Percentiles rank a stretch among this genome's conserved stretches.
Conservation (phyloP, 768 basidiomycete species). For the Aureoboletus auriporus region DNA sequence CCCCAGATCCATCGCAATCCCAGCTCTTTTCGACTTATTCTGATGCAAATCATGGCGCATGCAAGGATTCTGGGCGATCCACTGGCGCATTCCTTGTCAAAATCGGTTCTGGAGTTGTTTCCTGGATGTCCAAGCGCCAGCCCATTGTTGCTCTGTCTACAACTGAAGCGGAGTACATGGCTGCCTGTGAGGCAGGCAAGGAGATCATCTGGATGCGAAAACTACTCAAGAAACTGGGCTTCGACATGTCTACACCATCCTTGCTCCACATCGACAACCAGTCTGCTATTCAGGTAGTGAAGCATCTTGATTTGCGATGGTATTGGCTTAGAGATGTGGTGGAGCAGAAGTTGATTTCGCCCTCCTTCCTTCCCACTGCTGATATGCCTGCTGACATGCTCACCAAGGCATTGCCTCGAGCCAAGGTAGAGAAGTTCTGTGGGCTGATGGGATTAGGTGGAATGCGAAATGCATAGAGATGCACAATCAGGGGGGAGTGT, state of each 20-base stretch:
- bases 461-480: too few relatives aligned
- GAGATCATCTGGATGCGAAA: conserved; percentile 27
- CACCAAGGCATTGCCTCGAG: too few relatives aligned
- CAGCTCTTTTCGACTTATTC: neutral
- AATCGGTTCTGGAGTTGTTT: conserved; percentile 21
- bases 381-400: too few relatives aligned
- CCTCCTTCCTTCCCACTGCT: too few relatives aligned
- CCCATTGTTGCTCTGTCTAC: conserved; percentile 32
- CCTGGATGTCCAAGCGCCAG: conserved; percentile 35
- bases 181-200: conserved; percentile 19
- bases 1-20: neutral
- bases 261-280: neutral
- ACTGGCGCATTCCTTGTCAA: neutral
- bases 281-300: neutral
- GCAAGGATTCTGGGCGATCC: neutral
- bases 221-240: conserved; percentile 9
- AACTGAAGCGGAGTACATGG: conserved; percentile 36
- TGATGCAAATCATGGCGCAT: neutral
- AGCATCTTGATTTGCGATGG: neutral
- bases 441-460: too few relatives aligned
- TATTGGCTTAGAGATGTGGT: too few relatives aligned
- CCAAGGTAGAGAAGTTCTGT: too few relatives aligned
- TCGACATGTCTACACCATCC: neutral
- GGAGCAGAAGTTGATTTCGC: too few relatives aligned
- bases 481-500: too few relatives aligned